phyloP scores from a whole-genome alignment of 2,329 filamentous ascomycete genomes.

The Colletotrichum lupini region DNA sequence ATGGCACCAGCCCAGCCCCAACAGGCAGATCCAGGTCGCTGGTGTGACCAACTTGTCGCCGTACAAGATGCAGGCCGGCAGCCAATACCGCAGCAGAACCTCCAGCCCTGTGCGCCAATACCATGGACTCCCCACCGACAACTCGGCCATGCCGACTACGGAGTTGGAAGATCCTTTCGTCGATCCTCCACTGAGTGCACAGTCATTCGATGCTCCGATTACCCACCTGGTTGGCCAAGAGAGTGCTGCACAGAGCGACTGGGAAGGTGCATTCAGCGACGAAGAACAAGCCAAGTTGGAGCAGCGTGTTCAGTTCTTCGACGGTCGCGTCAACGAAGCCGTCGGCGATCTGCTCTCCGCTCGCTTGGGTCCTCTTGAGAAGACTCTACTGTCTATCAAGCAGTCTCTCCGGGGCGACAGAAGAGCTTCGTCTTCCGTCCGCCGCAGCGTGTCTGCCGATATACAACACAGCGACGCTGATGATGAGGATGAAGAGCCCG shows the following conservation, averaged over 20 bases:
- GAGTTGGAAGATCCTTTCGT: conserved; percentile 73
- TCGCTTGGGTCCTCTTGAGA: conserved; percentile 83
- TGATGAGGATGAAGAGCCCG: conserved; percentile 85
- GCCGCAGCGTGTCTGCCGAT: conserved; percentile 77
- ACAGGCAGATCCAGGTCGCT: conserved; percentile 49
- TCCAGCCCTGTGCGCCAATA: conserved; percentile 77
- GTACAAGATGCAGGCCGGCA: conserved; percentile 61
- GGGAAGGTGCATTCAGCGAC: conserved; percentile 87
- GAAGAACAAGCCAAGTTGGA: conserved; percentile 87
- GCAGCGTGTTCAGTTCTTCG: conserved; percentile 87
- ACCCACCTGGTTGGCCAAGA: conserved; percentile 72
- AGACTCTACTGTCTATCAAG: conserved; percentile 81
- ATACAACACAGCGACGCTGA: conserved; percentile 88
- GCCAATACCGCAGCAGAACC: conserved; percentile 73
- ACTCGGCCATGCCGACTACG: conserved; percentile 58
- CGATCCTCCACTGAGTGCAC: conserved; percentile 60
- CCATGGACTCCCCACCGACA: conserved; percentile 57
- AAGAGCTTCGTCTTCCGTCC: conserved; percentile 63
- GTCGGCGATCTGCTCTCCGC: conserved; percentile 82
- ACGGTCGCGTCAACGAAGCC: conserved; percentile 87
- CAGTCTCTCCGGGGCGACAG: conserved; percentile 70
- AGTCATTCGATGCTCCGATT: conserved; percentile 66
- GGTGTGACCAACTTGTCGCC: conserved; percentile 59
- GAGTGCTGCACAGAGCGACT: conserved; percentile 83
- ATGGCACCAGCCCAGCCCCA: conserved; percentile 59